These are phyloP conservation scores for Pichia thaimueangensis DNA, from an alignment of 805 yeast species.

Conservation along the genomic window DNA sequence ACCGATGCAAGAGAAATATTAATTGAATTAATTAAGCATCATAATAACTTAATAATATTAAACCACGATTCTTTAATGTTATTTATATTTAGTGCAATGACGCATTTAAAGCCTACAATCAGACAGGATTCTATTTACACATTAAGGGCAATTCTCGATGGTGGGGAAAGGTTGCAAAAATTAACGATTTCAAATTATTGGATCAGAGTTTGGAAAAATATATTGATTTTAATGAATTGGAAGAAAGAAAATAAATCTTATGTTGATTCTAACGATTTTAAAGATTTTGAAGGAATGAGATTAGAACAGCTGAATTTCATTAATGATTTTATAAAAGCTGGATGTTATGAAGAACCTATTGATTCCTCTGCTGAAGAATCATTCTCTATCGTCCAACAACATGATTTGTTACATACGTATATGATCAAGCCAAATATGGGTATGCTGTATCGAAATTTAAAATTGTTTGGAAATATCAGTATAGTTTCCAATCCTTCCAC, in stretches of 20 bases:
- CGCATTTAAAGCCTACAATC: slow-evolving; percentile 75
- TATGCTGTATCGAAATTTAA: slow-evolving; percentile 45
- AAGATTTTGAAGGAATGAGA: slow-evolving; percentile 16
- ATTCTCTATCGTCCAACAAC: slow-evolving; percentile 25
- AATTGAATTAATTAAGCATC: slow-evolving; percentile 8
- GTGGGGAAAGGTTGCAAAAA: slow-evolving; percentile 27
- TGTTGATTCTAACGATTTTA: slow-evolving; percentile 16
- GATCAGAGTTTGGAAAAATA: slow-evolving; percentile 61
- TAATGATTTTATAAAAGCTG: slow-evolving; percentile 21
- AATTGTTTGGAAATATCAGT: slow-evolving; percentile 39
- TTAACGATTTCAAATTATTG: slow-evolving; percentile 53
- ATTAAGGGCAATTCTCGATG: slow-evolving; percentile 50
- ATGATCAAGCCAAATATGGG: slow-evolving; percentile 39
- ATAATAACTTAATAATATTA: slow-evolving; percentile 39
- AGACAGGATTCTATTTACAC: slow-evolving; percentile 71
- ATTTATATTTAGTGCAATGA: slow-evolving; percentile 85
- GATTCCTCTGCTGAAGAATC: not conserved
- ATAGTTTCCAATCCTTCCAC: slow-evolving; percentile 2
- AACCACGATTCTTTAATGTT: slow-evolving; percentile 59
- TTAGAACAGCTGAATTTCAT: slow-evolving; percentile 36
- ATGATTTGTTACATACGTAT: slow-evolving; percentile 46
- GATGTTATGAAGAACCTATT: slow-evolving; percentile 19
- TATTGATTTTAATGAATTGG: slow-evolving; percentile 74
- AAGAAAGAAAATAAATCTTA: slow-evolving; percentile 22
- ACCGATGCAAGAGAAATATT: slow-evolving; percentile 13